Conservation (phyloP, 2,329 filamentous ascomycete genomes). For the Colletotrichum orbiculare region DNA sequence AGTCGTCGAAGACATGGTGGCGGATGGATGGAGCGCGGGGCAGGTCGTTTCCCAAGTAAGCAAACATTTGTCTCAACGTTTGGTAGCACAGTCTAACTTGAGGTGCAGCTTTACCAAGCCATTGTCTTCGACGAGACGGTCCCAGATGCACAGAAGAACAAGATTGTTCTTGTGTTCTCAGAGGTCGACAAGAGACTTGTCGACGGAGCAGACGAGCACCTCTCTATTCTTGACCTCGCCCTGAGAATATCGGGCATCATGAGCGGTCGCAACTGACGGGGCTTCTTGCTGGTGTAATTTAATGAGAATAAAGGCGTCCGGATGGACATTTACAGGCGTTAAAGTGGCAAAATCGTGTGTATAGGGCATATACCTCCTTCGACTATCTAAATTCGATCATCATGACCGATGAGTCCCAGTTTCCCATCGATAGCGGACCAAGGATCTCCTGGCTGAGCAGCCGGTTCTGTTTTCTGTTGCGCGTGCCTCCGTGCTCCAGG, state of each 20-base stretch:
- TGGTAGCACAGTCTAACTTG: conserved; percentile 21
- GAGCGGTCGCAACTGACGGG: conserved; percentile 48
- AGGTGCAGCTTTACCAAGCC: conserved; percentile 77
- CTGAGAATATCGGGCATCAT: conserved; percentile 84
- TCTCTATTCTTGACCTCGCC: conserved; percentile 87
- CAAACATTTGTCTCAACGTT: neutral
- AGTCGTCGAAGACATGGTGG: conserved; percentile 89
- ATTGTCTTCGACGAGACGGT: conserved; percentile 88
- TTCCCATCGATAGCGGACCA: conserved; percentile 66
- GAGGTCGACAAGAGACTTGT: conserved; percentile 94
- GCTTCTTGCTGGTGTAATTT: neutral
- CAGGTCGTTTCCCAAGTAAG: conserved; percentile 85
- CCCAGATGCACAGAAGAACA: conserved; percentile 87
- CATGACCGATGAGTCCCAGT: conserved; percentile 61
- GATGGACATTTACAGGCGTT: conserved; percentile 25
- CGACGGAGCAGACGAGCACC: conserved; percentile 94
- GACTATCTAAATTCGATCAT: conserved; percentile 39
- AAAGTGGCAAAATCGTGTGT: conserved; percentile 19
- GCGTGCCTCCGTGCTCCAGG: conserved; percentile 42
- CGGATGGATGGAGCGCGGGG: conserved; percentile 95
- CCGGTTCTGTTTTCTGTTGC: conserved; percentile 39
- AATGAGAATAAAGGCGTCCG: conserved; percentile 17
- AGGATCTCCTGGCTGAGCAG: conserved; percentile 50
- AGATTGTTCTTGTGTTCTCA: conserved; percentile 89
- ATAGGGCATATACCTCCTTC: conserved; percentile 25